Evolutionary conservation across 176 grass and related monocot genomes (phyloP), one percentile per base, ranked within the genome.

Genomic region (Eremochloa ophiuroides): DNA sequence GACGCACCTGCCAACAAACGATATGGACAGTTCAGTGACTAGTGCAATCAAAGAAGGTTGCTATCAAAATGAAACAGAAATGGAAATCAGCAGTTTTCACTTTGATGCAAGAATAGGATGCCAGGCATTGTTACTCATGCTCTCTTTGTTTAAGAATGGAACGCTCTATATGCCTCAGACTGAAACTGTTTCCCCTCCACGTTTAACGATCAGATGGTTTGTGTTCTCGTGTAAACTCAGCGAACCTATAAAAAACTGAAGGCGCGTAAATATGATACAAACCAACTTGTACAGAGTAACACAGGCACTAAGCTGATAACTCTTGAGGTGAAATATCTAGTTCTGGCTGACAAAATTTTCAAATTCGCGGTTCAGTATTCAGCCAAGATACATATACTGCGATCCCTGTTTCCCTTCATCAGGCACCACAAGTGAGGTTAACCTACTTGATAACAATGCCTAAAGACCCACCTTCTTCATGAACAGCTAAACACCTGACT

Each of bases 1-100:
- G 5, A 90, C 46, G 31, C 80, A 89, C 87, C 77, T 94, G 87
- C 38, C n/a, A 87, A 37, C 17, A 14, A 40, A 78, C 17, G 18
- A 69, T 48, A 15, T 15, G 13, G 46, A 14, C 14, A 65, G 30
- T 81, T 82, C 7, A 78, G 83, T 50, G 60, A 62, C 13, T 29
- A 68, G 66, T 38, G 34, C 20, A 39, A 44, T 28, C 40, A 48
- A 78, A 64, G 41, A 34, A 3, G 15, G 10, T 70, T 84, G 13
- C 27, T 20, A 59, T 69, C 7, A 47, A 62, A 5, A 81, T 10
- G 75, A 29, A 69, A 61, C 22, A 62, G 48, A 39, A 48, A 66
- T 16, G 4, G 6, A 25, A 69, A 48, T 50, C 17, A 38, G 30
- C 2, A 5, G 18, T 34, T 15, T 66, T 38, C 12, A 38, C 6